Evolutionary conservation across 257 asterid genomes (phyloP).

Genomic region (Ocimum tenuiflorum): DNA sequence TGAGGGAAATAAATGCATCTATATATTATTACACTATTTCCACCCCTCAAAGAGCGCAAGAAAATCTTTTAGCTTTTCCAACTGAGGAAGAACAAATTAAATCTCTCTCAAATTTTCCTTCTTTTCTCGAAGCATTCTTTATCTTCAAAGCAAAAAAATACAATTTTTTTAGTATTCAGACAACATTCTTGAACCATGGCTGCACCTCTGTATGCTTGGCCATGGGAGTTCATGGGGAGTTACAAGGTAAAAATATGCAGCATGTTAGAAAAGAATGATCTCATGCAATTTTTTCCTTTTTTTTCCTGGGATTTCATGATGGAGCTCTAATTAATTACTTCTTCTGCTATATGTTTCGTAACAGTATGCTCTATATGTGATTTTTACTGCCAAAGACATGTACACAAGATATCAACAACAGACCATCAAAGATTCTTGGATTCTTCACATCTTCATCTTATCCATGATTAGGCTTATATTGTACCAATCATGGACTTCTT

Average conservation of each 20-base stretch:
- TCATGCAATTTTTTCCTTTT: neutral
- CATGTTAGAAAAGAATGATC: too few species aligned
- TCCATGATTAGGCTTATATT: constrained; percentile 40
- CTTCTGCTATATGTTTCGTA: neutral
- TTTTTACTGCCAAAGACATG: constrained; percentile 48
- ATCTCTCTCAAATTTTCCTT: neutral
- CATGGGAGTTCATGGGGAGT: constrained; percentile 64
- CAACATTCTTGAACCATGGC: constrained; percentile 30
- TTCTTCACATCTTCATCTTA: constrained; percentile 47
- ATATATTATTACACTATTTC: neutral
- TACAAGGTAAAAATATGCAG: constrained; percentile 41
- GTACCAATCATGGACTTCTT: constrained; percentile 51
- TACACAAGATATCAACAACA: constrained; percentile 42
- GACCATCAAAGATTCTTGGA: constrained; percentile 36
- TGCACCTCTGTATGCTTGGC: constrained; percentile 60
- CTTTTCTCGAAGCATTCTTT: neutral
- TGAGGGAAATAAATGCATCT: constrained; percentile 4
- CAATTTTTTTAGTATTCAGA: neutral
- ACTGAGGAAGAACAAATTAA: neutral
- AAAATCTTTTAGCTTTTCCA: neutral
- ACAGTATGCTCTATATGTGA: constrained; percentile 52
- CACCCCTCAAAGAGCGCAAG: neutral
- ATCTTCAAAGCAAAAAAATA: too few species aligned
- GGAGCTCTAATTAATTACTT: neutral
- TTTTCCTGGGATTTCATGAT: neutral